phyloP scores from a whole-genome alignment of 257 asterid species.

The Prunella vulgaris region DNA sequence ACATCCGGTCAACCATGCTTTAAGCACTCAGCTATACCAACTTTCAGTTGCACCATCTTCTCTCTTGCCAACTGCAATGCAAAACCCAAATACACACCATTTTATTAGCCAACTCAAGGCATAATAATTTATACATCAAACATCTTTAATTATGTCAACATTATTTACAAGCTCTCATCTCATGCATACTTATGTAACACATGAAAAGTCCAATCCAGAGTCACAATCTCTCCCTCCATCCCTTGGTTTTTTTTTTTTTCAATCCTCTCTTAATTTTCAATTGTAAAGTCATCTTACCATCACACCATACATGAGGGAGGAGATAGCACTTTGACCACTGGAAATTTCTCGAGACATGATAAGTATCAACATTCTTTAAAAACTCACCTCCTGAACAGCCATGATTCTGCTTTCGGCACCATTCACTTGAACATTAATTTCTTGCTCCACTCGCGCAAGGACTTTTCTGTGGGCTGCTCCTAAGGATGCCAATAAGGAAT shows the following conservation, averaged over 20 bases:
- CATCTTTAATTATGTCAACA: background rate
- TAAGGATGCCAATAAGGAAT: conserved; percentile 26
- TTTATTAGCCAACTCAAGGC: background rate
- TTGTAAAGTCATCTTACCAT: conserved; percentile 1
- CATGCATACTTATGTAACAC: background rate
- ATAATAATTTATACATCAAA: background rate
- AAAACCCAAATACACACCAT: conserved; percentile 8
- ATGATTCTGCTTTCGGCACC: conserved; percentile 67
- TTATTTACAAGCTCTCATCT: too few species aligned
- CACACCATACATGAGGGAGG: background rate
- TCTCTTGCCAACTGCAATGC: conserved; percentile 60
- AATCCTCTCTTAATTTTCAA: conserved; percentile 4
- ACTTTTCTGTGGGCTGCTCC: conserved; percentile 58
- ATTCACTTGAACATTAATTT: conserved; percentile 51
- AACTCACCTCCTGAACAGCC: conserved; percentile 64
- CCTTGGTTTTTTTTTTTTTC: background rate
- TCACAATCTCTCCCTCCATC: background rate
- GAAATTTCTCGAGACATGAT: conserved; percentile 1
- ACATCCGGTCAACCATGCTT: too few species aligned
- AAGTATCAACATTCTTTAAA: background rate
- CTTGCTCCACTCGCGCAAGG: conserved; percentile 61
- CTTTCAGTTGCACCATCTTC: conserved; percentile 75
- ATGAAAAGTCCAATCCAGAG: background rate
- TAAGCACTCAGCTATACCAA: conserved; percentile 52
- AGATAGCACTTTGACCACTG: conserved; percentile 4